These are phyloP conservation scores for Phytophthora capsici DNA, from an alignment of 352 stramenopile genomes.

Conservation along the genomic window DNA sequence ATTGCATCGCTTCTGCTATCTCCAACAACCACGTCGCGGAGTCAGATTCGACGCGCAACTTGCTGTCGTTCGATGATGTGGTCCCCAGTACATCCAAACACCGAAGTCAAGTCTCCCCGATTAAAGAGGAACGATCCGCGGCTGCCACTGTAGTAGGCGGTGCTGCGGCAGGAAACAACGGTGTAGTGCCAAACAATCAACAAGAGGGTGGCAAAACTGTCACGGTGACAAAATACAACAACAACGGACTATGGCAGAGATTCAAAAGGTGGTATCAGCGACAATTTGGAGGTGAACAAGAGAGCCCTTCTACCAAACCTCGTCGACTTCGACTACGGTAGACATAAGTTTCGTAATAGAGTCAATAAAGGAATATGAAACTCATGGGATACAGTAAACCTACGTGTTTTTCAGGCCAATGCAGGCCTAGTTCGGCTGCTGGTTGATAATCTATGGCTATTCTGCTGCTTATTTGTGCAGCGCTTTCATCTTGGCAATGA, in stretches of 20 bases:
- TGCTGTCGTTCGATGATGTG: slow-evolving; percentile 19
- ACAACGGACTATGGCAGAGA: slow-evolving; percentile 20
- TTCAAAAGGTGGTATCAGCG: slow-evolving; percentile 19
- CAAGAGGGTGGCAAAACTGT: slow-evolving; percentile 4
- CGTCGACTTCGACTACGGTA: slow-evolving; percentile 12
- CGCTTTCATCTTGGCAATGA: slow-evolving; percentile 79
- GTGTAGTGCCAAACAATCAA: background rate
- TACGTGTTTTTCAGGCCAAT: slow-evolving; percentile 18
- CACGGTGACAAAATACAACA: slow-evolving; percentile 23
- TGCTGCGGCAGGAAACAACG: slow-evolving; percentile 8
- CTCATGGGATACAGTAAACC: slow-evolving; percentile 14
- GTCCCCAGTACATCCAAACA: background rate
- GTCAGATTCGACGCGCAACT: slow-evolving; percentile 1
- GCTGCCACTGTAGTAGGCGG: slow-evolving; percentile 1
- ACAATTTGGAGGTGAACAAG: background rate
- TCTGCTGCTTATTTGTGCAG: slow-evolving; percentile 42
- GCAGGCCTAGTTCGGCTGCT: background rate
- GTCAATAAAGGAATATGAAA: slow-evolving; percentile 12
- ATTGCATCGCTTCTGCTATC: background rate
- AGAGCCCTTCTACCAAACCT: background rate
- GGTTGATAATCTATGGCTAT: slow-evolving; percentile 22
- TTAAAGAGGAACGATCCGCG: slow-evolving; percentile 12
- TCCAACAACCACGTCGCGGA: background rate
- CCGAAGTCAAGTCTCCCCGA: background rate
- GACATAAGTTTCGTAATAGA: background rate